Evolutionary conservation across 73 alveolate species (phyloP).

Genomic region (Stentor coeruleus): DNA sequence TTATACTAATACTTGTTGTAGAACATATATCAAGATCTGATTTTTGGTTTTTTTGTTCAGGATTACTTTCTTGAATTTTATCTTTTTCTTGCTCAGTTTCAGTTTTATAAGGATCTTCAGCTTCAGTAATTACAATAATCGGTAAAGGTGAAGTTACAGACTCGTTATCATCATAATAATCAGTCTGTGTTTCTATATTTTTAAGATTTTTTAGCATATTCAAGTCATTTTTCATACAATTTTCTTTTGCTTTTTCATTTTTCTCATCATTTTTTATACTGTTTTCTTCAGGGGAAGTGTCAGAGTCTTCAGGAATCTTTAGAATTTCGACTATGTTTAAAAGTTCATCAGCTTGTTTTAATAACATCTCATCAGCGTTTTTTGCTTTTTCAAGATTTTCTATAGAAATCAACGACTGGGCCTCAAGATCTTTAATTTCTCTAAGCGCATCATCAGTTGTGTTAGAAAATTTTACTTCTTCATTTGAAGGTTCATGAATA

Average conservation of each 20-base stretch:
- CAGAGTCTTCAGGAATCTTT: too few relatives aligned
- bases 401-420: too few relatives aligned
- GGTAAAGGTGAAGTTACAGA: neutral
- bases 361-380: too few relatives aligned
- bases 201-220: neutral
- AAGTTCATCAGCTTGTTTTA: too few relatives aligned
- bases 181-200: neutral
- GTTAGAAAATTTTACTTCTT: too few relatives aligned
- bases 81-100: neutral
- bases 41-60: neutral
- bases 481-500: too few relatives aligned
- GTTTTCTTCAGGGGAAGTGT: too few relatives aligned
- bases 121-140: neutral
- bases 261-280: neutral
- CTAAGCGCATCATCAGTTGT: too few relatives aligned
- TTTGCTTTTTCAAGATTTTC: too few relatives aligned
- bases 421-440: too few relatives aligned
- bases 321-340: too few relatives aligned
- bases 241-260: neutral
- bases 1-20: too few relatives aligned
- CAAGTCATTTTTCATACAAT: neutral
- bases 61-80: neutral
- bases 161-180: neutral
- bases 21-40: neutral
- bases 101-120: neutral